These are phyloP conservation scores for Debaryomyces castellii DNA, from an alignment of 805 yeast genomes.

Conservation along the genomic window DNA sequence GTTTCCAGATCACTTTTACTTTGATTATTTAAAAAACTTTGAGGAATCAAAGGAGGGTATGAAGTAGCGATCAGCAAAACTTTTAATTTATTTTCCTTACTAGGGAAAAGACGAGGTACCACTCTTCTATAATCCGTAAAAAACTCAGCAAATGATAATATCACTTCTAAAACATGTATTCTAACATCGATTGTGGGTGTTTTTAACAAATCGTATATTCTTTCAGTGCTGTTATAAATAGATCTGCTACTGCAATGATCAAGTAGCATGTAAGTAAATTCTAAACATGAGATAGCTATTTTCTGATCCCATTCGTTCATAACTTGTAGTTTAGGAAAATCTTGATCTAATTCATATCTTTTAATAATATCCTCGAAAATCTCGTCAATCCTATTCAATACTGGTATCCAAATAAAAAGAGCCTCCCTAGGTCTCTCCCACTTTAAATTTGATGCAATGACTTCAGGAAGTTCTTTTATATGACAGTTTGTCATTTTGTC, in stretches of 20 bases:
- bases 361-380: constrained; percentile 54
- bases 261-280: constrained; percentile 61
- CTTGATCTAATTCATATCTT: constrained; percentile 52
- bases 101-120: constrained; percentile 20
- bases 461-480: constrained; percentile 38
- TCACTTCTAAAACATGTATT: constrained; percentile 58
- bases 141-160: constrained; percentile 60
- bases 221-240: constrained; percentile 65
- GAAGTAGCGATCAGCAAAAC: constrained; percentile 54
- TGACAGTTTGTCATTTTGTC: constrained; percentile 38
- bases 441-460: constrained; percentile 33
- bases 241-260: constrained; percentile 69
- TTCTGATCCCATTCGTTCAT: constrained; percentile 47
- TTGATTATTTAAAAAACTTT: constrained; percentile 24
- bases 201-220: constrained; percentile 56
- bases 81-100: constrained; percentile 42
- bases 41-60: constrained; percentile 49
- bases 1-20: constrained; percentile 10
- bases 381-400: constrained; percentile 72
- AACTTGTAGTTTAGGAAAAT: constrained; percentile 45
- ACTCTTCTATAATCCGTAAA: constrained; percentile 45
- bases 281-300: constrained; percentile 50
- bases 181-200: constrained; percentile 61
- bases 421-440: constrained; percentile 72
- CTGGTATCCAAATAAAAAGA: constrained; percentile 72